Conservation (phyloP, 169 alveolate species). For the Plasmodium malariae region DNA sequence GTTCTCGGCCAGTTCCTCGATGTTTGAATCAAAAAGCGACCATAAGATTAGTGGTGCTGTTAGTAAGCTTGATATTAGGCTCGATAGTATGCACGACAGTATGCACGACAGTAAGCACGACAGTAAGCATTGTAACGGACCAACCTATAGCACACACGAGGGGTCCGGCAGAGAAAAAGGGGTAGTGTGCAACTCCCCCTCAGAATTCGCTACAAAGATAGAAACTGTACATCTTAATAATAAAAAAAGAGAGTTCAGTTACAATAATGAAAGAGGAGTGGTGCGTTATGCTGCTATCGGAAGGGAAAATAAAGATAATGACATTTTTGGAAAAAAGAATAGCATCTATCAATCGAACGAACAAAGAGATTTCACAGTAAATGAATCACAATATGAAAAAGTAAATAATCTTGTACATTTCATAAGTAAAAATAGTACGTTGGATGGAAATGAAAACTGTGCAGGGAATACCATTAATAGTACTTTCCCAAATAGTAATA, state of each 20-base stretch:
- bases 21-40: no score
- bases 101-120: no score
- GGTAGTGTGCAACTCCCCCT: not conserved
- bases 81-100: no score
- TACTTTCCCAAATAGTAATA: not conserved
- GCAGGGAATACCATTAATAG: not conserved
- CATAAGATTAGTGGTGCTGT: no score
- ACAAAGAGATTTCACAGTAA: not conserved
- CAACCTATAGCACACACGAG: no score
- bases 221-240: not conserved
- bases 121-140: no score
- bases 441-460: not conserved
- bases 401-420: not conserved
- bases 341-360: not conserved
- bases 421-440: conserved; percentile 8
- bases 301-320: not conserved
- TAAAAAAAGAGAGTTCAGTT: not conserved
- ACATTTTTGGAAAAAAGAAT: not conserved
- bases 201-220: no score
- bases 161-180: no score
- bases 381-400: conserved; percentile 13
- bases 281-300: not conserved
- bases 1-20: no score
- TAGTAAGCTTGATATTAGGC: no score
- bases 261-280: not conserved